phyloP scores from a whole-genome alignment of 2,329 filamentous ascomycete genomes.

The Parastagonospora nodorum region DNA sequence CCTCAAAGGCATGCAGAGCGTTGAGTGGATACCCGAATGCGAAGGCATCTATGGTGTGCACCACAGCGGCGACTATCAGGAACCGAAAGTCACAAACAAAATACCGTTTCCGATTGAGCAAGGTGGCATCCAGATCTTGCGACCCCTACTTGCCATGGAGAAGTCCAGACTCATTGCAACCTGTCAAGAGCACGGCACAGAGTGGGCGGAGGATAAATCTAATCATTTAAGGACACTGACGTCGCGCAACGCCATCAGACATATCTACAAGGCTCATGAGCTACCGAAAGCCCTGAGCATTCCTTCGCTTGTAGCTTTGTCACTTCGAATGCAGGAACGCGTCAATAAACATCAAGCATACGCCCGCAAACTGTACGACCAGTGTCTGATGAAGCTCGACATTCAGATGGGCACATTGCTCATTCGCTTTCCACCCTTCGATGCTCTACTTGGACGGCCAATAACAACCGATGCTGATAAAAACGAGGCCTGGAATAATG shows the following conservation, averaged over 20 bases:
- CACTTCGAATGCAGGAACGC: conserved; percentile 56
- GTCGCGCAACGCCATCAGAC: conserved; percentile 77
- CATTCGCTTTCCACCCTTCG: conserved; percentile 33
- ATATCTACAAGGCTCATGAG: conserved; percentile 62
- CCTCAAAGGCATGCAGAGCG: conserved; percentile 69
- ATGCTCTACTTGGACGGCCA: conserved; percentile 19
- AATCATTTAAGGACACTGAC: conserved; percentile 81
- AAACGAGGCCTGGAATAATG: conserved; percentile 32
- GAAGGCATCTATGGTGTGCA: conserved; percentile 73
- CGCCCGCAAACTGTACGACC: conserved; percentile 61
- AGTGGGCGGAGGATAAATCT: conserved; percentile 84
- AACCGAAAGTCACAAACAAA: conserved; percentile 11
- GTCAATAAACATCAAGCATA: conserved; percentile 58
- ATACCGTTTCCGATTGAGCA: conserved; percentile 57
- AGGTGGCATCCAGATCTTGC: conserved; percentile 69
- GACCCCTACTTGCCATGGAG: conserved; percentile 71
- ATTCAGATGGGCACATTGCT: conserved; percentile 41
- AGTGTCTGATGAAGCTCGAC: conserved; percentile 53
- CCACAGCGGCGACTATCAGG: conserved; percentile 36
- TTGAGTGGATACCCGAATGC: conserved; percentile 81
- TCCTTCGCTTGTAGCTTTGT: conserved; percentile 56
- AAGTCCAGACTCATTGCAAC: conserved; percentile 77
- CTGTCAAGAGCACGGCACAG: conserved; percentile 68
- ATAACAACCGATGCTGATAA: conserved; percentile 20
- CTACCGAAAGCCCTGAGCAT: conserved; percentile 75